Evolutionary conservation across 441 rosid genomes (phyloP).

Genomic region (Populus hybrid): DNA sequence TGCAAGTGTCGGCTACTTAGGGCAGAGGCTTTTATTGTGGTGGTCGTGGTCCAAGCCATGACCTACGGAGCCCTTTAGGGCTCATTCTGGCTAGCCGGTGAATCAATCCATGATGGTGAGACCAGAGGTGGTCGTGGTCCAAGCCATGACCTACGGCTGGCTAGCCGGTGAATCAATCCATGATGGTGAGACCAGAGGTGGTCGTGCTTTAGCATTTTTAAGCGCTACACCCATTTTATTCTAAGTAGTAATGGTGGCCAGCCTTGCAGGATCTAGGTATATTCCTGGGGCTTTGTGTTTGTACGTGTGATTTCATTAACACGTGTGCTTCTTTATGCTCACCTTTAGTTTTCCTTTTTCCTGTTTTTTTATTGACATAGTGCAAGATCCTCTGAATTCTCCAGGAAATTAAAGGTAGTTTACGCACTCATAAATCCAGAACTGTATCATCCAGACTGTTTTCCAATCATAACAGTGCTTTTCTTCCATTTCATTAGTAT

Average conservation of each 20-base stretch:
- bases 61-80: background rate
- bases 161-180: background rate
- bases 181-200: conserved; percentile 21
- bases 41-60: background rate
- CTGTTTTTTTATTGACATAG: background rate
- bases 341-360: background rate
- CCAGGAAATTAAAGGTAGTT: no score
- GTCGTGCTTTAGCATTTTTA: conserved; percentile 14
- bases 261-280: conserved; percentile 28
- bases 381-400: no score
- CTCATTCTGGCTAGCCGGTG: background rate
- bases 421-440: no score
- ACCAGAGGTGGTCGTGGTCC: conserved; percentile 18
- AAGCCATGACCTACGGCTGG: background rate
- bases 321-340: background rate
- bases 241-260: conserved; percentile 18
- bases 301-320: background rate
- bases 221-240: background rate
- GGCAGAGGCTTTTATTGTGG: background rate
- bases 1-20: background rate
- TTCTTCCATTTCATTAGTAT: background rate
- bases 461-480: no score
- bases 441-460: no score
- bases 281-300: conserved; percentile 7
- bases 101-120: conserved; percentile 8